A percentile compares a stretch with the other conserved stretches of the same genome.
Evolutionary conservation across 257 asterid genomes (phyloP).

Genomic region (Jacaranda copaia): DNA sequence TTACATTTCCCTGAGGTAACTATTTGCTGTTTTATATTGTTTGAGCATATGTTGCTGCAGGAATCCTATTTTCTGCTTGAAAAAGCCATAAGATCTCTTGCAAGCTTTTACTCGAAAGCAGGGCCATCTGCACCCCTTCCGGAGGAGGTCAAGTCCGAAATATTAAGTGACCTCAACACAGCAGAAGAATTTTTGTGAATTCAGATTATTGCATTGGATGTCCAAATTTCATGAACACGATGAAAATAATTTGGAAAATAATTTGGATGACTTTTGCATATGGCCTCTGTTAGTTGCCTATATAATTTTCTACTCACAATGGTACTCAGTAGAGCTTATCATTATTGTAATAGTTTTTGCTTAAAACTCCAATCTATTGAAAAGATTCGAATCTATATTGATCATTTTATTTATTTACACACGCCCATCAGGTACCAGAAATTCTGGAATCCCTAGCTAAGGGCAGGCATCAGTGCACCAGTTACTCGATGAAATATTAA

Average conservation of each 20-base stretch:
- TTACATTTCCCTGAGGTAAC: background rate
- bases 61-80: constrained; percentile 84
- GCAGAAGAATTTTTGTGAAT: constrained; percentile 71
- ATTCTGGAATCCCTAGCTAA: too few relatives aligned
- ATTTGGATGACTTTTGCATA: too few relatives aligned
- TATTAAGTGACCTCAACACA: constrained; percentile 55
- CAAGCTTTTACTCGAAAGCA: constrained; percentile 82
- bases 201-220: background rate
- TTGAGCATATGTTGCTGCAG: constrained; percentile 50
- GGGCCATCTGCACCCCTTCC: constrained; percentile 91
- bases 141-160: constrained; percentile 66
- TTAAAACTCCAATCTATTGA: too few relatives aligned
- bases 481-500: too few relatives aligned
- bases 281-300: background rate
- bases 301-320: too few relatives aligned
- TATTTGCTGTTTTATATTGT: background rate
- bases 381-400: too few relatives aligned
- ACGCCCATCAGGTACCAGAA: too few relatives aligned
- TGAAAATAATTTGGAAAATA: too few relatives aligned
- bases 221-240: background rate
- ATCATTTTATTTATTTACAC: too few relatives aligned
- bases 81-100: constrained; percentile 84
- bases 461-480: too few relatives aligned
- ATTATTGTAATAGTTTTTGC: background rate
- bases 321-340: too few relatives aligned